phyloP scores from a whole-genome alignment of 2,329 filamentous ascomycete species.

The Colletotrichum orchidophilum region DNA sequence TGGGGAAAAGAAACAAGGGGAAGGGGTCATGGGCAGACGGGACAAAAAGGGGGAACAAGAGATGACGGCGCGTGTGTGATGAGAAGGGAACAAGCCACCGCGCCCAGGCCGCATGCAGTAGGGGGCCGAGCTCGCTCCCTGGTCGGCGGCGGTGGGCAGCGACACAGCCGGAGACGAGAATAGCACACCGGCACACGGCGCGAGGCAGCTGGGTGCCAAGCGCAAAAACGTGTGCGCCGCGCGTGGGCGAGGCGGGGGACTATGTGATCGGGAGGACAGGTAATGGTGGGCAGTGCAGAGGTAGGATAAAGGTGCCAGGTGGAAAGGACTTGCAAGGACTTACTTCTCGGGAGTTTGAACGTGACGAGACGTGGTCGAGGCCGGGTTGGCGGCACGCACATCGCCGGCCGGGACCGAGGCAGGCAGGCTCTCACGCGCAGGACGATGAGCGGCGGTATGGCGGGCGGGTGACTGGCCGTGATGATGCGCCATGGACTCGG shows the following conservation, averaged over 20 bases:
- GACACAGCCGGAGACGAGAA: constrained; percentile 32
- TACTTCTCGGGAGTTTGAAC: constrained; percentile 64
- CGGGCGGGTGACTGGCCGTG: constrained; percentile 67
- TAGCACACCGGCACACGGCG: constrained; percentile 23
- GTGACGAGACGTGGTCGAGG: constrained; percentile 57
- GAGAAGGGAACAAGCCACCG: constrained; percentile 29
- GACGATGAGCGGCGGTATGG: constrained; percentile 56
- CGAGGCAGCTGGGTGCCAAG: background rate
- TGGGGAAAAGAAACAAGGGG: constrained; percentile 7
- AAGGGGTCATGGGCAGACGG: constrained; percentile 1
- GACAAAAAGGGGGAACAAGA: constrained; percentile 11
- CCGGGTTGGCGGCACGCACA: constrained; percentile 53
- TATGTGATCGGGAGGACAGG: background rate
- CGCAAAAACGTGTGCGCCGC: background rate
- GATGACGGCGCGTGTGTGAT: constrained; percentile 5
- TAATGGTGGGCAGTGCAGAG: constrained; percentile 6
- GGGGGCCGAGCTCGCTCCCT: constrained; percentile 30
- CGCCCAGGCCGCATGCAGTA: constrained; percentile 34
- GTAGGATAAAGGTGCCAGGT: constrained; percentile 9
- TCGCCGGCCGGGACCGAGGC: constrained; percentile 58
- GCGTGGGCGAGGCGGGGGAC: background rate
- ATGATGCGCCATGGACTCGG: constrained; percentile 67
- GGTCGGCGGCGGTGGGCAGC: constrained; percentile 24
- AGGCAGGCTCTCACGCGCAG: constrained; percentile 63
- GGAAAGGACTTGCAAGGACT: constrained; percentile 43